Conservation (phyloP, 2,329 filamentous ascomycete species). For the Ophioceras dolichostomum region DNA sequence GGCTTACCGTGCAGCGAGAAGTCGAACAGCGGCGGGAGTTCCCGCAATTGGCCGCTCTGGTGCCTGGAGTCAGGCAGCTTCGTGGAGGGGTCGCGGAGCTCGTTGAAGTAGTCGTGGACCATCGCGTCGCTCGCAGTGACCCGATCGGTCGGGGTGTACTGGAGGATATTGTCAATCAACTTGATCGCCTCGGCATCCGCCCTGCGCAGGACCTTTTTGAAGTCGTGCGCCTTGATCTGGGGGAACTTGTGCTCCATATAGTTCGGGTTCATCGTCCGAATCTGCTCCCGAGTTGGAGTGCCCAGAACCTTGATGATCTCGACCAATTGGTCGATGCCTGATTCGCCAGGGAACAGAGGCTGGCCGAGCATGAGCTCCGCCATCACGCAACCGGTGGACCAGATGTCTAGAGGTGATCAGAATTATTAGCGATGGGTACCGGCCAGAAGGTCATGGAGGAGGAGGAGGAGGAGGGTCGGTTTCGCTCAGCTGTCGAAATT, state of each 20-base stretch:
- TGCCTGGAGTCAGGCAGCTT: conserved; percentile 91
- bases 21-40: conserved; percentile 81
- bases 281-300: conserved; percentile 93
- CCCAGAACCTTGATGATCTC: conserved; percentile 99
- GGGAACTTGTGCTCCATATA: conserved; percentile 99
- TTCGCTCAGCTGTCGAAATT: too few relatives aligned
- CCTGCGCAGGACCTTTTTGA: conserved; percentile 98
- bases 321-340: conserved; percentile 94
- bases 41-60: conserved; percentile 64
- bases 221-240: conserved; percentile 98
- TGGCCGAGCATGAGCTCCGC: conserved; percentile 98
- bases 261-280: conserved; percentile 99
- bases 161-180: conserved; percentile 81
- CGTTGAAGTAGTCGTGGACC: conserved; percentile 98
- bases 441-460: conserved; percentile 2
- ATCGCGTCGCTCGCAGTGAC: conserved; percentile 90
- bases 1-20: conserved; percentile 83
- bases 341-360: conserved; percentile 94
- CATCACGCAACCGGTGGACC: conserved; percentile 99
- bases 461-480: too few relatives aligned
- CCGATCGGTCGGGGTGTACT: conserved; percentile 95
- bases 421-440: not conserved
- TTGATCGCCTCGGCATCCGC: conserved; percentile 88
- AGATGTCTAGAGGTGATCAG: conserved; percentile 58
- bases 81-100: conserved; percentile 82